Base-by-base conservation (phyloP, 805 yeast genomes). In the Candida stauntonica region DNA sequence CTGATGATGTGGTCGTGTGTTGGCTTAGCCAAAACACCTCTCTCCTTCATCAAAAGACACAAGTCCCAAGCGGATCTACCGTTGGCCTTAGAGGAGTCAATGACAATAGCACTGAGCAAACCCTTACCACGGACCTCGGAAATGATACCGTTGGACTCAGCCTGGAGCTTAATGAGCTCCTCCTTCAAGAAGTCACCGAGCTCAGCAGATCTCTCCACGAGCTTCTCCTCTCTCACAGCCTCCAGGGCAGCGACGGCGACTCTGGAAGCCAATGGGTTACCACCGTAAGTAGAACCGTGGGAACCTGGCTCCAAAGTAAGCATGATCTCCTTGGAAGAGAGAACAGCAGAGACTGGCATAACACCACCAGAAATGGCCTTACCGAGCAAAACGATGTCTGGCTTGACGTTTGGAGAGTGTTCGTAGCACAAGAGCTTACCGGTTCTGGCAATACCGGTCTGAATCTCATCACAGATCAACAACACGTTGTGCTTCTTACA, bases 211-310 rank as follows among this genome's bases (percentile, higher is more conserved):
- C 94, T 78, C 57, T 85, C 86, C 29, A 81, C 88, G 55, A 91
- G 73, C 18, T 80, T 72, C 66, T 91, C 98, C 52, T 91, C 95
- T 61, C 73, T 76, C 39, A 91, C 86, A 38, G 91, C 98, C 53
- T 87, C 75, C 49, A 91, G 72, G 9, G 98, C 96, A 42, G 96
- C 96, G 60, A 86, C 79, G 45, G 97, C 93, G 16, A 87, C 96
- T 39, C 86, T 75, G 50, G 95, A 86, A 17, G 95, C 91, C 60
- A 91, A 74, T 49, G 98, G 96, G 68, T 88, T 91, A 63, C 98
- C 98, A 64, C 98, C 98, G 61, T 86, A 91, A 17, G 98, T 91
- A 20, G 97, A 89, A 36, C 98, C 98, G 65, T 91, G 98, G 23
- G 96, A 86, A 39, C 98, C 98, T 19, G 97, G 95, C 46, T 85